Conservation (phyloP, 306 rosid genomes). For the Vigna nakashimae region DNA sequence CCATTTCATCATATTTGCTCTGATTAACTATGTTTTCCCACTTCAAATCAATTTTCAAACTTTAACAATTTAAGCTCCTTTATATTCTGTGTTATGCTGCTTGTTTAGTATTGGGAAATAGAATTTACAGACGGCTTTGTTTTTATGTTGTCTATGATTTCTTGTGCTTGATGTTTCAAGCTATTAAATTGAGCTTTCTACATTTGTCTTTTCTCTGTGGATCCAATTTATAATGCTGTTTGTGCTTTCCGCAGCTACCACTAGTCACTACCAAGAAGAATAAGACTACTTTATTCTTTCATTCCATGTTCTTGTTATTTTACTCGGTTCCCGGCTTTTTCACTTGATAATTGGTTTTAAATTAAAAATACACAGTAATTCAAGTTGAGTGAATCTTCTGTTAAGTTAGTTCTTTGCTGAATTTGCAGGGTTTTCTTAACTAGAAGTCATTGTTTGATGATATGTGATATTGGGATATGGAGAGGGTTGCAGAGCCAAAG, state of each 20-base stretch:
- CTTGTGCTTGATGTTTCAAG: slow-evolving; percentile 22
- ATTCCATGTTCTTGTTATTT: slow-evolving; percentile 6
- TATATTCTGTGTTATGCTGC: not conserved
- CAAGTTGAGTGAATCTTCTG: slow-evolving; percentile 18
- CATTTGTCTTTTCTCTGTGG: slow-evolving; percentile 4
- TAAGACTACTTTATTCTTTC: not conserved
- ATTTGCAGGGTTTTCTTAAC: slow-evolving; percentile 55
- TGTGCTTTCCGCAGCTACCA: slow-evolving; percentile 3
- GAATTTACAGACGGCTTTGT: slow-evolving; percentile 5
- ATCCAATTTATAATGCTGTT: slow-evolving; percentile 19
- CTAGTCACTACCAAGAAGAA: not conserved
- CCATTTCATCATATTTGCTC: slow-evolving; percentile 12
- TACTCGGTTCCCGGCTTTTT: not conserved
- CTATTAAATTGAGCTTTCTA: not conserved
- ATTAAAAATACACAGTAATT: slow-evolving; percentile 34
- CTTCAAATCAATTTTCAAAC: slow-evolving; percentile 28
- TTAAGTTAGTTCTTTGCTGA: slow-evolving; percentile 39
- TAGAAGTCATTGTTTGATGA: slow-evolving; percentile 48
- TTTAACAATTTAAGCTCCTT: slow-evolving; percentile 3
- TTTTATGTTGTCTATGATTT: slow-evolving; percentile 17
- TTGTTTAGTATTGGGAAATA: not conserved
- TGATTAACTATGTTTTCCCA: slow-evolving; percentile 14
- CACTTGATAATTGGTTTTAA: slow-evolving; percentile 18
- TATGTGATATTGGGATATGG: slow-evolving; percentile 61
- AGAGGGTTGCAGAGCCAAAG: slow-evolving; percentile 74